Base-by-base conservation (phyloP, 345 rosid genomes). In the Pelargonium nanum region DNA sequence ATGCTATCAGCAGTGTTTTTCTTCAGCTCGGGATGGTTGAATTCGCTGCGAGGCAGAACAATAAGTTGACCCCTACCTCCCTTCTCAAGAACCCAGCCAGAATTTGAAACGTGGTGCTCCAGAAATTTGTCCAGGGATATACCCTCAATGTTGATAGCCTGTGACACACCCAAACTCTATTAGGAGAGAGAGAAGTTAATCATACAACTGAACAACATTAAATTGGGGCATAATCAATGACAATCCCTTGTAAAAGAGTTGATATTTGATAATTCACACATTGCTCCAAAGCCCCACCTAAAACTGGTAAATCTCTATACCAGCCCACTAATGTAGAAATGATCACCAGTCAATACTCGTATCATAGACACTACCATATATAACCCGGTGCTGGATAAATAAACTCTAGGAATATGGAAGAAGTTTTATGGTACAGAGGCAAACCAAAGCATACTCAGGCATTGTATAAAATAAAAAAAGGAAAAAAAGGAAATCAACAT, bases 101-200 rank as follows among this genome's bases (percentile, higher is more conserved):
- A 59, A 75, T 72, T 82, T 22, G 74, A 70, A 20, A 72, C 86
- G 32, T 83, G 93, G 55, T 85, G 95, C 68, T 89, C 97, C 4
- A 87, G 72, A 80, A 83, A 85, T 68, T 87, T 89, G 78, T 93
- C 99, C 75, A 93, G 74, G 4, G 94, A 72, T 34, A 79, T 74
- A 69, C 92, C 96, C 60, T 89, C 96, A 56, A 85, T 70, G 72
- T 85, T 89, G 50, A 93, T 80, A 53, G 86, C 95, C 99, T 89
- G 83, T 30, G 32, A 64, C 1, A 68, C 10, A 21, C 24, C 5
- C 57, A 10, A 0, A 55, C 2, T 25, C 6, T 16, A 19, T 22
- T 55, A 6, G 12, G 57, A 22, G 16, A 5, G n/a, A 8, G 2
- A 4, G 12, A 6, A 21, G 2, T 22, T 21, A 23, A 22, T 13